phyloP scores from a whole-genome alignment of 2,329 filamentous ascomycete genomes.

The Trichoderma harzianum region DNA sequence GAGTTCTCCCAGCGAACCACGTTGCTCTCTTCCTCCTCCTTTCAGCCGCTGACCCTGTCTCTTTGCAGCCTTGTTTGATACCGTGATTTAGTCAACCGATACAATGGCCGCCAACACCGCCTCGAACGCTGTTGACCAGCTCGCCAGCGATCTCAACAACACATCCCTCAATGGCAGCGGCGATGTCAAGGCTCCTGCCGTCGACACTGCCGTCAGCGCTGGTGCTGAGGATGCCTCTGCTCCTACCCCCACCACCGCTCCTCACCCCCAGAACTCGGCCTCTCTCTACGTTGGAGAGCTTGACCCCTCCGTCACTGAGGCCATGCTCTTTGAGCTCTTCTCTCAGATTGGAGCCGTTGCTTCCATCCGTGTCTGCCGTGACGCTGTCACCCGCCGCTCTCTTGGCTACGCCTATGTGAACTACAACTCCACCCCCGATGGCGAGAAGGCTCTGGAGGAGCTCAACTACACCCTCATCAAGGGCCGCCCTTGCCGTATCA shows the following conservation, averaged over 20 bases:
- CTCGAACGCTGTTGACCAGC: conserved; percentile 69
- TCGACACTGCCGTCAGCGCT: conserved; percentile 70
- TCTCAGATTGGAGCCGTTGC: conserved; percentile 98
- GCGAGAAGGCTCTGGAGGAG: conserved; percentile 97
- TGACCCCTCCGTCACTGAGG: conserved; percentile 95
- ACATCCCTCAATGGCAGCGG: conserved; percentile 66
- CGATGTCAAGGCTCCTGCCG: conserved; percentile 61
- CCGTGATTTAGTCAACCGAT: conserved; percentile 9
- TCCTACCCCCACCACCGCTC: conserved; percentile 69
- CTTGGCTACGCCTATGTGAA: conserved; percentile 99
- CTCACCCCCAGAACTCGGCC: conserved; percentile 85
- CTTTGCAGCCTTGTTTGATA: conserved; percentile 16
- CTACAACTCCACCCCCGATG: conserved; percentile 96
- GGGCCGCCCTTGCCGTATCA: conserved; percentile 97
- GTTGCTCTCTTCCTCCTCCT: background rate
- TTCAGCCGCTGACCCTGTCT: background rate
- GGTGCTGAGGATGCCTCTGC: conserved; percentile 58
- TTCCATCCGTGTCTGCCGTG: conserved; percentile 98
- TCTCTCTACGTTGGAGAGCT: conserved; percentile 99
- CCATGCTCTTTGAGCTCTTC: conserved; percentile 99
- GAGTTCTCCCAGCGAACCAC: background rate
- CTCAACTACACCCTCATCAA: conserved; percentile 99
- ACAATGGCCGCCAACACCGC: conserved; percentile 58
- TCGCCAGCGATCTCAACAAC: conserved; percentile 73
- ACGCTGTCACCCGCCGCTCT: conserved; percentile 96